A percentile compares a stretch with the other conserved stretches of the same genome.
These are phyloP conservation scores for Ogataea pilisensis DNA, from an alignment of 805 yeast genomes.

Conservation along the genomic window DNA sequence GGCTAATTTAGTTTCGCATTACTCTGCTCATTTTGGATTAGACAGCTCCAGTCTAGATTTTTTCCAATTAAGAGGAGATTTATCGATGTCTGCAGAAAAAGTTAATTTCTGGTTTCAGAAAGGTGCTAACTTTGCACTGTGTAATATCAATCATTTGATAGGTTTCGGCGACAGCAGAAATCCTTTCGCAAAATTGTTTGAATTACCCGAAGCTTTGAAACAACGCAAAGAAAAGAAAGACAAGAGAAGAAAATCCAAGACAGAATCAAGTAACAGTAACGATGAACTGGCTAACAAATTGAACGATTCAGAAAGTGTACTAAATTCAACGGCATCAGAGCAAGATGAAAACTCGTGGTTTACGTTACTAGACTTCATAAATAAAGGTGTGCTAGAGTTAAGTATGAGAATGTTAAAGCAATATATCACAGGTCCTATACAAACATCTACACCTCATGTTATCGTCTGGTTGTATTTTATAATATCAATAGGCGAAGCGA, in stretches of 20 bases:
- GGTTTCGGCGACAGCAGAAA: conserved; percentile 76
- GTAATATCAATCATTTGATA: conserved; percentile 68
- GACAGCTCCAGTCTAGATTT: conserved; percentile 62
- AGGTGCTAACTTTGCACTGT: conserved; percentile 69
- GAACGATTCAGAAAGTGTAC: conserved; percentile 21
- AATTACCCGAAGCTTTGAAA: conserved; percentile 64
- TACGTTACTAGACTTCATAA: conserved; percentile 48
- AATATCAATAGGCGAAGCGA: conserved; percentile 56
- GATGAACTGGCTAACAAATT: conserved; percentile 5
- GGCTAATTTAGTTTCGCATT: conserved; percentile 57
- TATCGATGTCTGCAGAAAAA: conserved; percentile 37
- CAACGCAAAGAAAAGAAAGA: conserved; percentile 73
- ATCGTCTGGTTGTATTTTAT: conserved; percentile 76
- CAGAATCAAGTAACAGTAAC: conserved; percentile 10
- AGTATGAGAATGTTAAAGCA: conserved; percentile 64
- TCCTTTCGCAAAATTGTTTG: conserved; percentile 73
- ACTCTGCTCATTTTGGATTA: conserved; percentile 63
- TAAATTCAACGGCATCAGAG: conserved; percentile 26
- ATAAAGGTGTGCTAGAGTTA: conserved; percentile 62
- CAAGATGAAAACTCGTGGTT: conserved; percentile 48
- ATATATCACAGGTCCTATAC: conserved; percentile 66
- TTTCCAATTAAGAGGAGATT: conserved; percentile 44
- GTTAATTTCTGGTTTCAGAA: conserved; percentile 73
- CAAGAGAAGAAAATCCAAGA: conserved; percentile 44
- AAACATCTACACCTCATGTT: conserved; percentile 67